Evolutionary conservation across 768 basidiomycete species (phyloP).

Genomic region (Hygrocybe coccinea): DNA sequence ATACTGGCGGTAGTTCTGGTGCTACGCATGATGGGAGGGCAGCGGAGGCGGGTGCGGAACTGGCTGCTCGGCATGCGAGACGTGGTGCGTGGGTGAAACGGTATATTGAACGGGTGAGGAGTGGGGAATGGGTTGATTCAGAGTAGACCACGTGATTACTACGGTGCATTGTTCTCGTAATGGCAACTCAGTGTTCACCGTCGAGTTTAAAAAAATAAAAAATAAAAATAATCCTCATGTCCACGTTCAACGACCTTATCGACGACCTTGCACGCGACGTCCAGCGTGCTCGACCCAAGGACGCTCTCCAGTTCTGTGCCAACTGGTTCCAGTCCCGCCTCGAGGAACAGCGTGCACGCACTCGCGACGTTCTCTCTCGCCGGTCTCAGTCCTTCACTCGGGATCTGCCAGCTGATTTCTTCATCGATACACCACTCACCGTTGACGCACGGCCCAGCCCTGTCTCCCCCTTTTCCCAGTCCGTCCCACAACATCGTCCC

Average conservation of each 20-base stretch:
- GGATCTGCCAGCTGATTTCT: slow-evolving; percentile 55
- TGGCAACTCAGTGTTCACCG: too few relatives aligned
- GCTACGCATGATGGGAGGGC: slow-evolving; percentile 29
- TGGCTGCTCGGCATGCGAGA: slow-evolving; percentile 46
- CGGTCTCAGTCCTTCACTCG: slow-evolving; percentile 43
- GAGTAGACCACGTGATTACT: slow-evolving; percentile 30
- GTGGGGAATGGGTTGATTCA: slow-evolving; percentile 63
- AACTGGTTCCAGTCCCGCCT: slow-evolving; percentile 91
- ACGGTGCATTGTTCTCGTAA: background rate
- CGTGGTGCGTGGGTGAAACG: slow-evolving; percentile 58
- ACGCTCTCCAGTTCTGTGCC: slow-evolving; percentile 87
- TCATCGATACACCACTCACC: slow-evolving; percentile 47
- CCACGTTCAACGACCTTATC: slow-evolving; percentile 79
- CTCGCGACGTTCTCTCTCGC: slow-evolving; percentile 58
- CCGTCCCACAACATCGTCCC: slow-evolving; percentile 41
- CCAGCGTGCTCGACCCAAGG: slow-evolving; percentile 80
- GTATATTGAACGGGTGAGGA: slow-evolving; percentile 61
- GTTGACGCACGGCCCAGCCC: slow-evolving; percentile 34
- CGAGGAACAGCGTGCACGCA: slow-evolving; percentile 76
- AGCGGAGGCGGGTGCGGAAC: slow-evolving; percentile 34
- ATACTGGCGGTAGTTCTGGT: slow-evolving; percentile 16
- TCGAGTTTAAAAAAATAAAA: background rate
- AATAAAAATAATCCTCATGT: slow-evolving; percentile 40
- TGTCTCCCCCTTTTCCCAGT: slow-evolving; percentile 55
- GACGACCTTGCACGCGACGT: slow-evolving; percentile 83